Base-by-base conservation (phyloP, 768 basidiomycete genomes). In the Mycena galopus region DNA sequence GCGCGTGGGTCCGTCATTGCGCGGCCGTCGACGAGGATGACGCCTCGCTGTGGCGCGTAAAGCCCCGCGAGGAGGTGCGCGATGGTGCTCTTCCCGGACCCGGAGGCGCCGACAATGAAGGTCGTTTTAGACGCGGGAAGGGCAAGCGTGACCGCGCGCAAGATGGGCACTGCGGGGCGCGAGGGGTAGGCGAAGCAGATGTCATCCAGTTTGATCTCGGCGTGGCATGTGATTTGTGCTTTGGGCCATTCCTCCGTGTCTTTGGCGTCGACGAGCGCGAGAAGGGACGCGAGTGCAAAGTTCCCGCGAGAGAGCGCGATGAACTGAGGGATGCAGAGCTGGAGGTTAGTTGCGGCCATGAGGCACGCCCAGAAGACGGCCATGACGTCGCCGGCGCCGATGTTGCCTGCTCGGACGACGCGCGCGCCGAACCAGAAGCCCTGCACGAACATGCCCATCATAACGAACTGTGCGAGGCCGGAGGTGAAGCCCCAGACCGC, bases 281-380 rank as follows among this genome's bases (percentile, higher is more conserved):
- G 78, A 32, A 96, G 85, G 0, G 90, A 85, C 1, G 87, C 90
- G 87, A 96, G 92, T 5, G 94, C 91, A 65, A 89, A 89, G 79
- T 97, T 98, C 66, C 96, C 97, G 78, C 93, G 93, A 21, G 92
- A 88, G 70, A 98, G 83, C 33, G 86, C 82, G 73, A 96, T 92
- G 75, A 95, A 83, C 71, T 94, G 91, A 0, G 96, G 96, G 12
- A 98, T 90, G 77, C 91, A 91, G 87, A 93, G 91, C 79, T 98
- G 96, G 3, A 98, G 83, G 80, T 95, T 96, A 76, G 89, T 92
- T 1, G 94, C 93, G 0, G 95, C 96, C 72, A 98, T 94, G 25
- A 98, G 85, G 79, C 95, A 96, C 0, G 97, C 96, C 97, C 97
- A 99, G 81, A 99, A 99, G 62, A 97, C 95, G n/a, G 94, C 92